A percentile compares a stretch with the other conserved stretches of the same genome.
phyloP scores from a whole-genome alignment of 108 stramenopile species.

The Nitzschia putrida region DNA sequence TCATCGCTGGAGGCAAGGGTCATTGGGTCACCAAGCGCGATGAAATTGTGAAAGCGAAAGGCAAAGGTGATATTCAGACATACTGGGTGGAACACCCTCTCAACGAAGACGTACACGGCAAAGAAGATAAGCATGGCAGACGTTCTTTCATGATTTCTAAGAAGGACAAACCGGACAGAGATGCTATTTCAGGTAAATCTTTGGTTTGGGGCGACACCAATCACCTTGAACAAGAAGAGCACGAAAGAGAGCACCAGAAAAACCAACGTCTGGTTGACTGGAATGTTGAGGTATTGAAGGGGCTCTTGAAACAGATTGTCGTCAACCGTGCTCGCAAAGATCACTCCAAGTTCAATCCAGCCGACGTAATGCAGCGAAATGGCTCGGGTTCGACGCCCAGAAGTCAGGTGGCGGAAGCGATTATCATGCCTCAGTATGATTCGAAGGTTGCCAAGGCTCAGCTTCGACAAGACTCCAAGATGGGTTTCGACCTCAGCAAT shows the following conservation, averaged over 20 bases:
- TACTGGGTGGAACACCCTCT: slow-evolving; percentile 18
- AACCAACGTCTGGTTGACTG: slow-evolving; percentile 26
- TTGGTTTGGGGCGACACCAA: neutral
- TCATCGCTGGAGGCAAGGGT: slow-evolving; percentile 12
- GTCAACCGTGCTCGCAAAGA: neutral
- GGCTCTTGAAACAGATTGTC: slow-evolving; percentile 27
- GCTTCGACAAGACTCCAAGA: slow-evolving; percentile 7
- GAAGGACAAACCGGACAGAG: neutral
- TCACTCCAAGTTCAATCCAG: neutral
- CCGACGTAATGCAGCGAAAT: neutral
- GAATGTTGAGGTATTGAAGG: slow-evolving; percentile 18
- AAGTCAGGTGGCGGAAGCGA: neutral
- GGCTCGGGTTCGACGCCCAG: slow-evolving; percentile 2
- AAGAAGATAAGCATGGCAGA: neutral
- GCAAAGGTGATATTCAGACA: slow-evolving; percentile 30
- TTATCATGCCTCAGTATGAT: slow-evolving; percentile 14
- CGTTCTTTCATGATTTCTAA: neutral
- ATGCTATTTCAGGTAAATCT: neutral
- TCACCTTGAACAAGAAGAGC: neutral
- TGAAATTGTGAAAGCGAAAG: slow-evolving; percentile 35
- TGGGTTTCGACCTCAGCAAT: slow-evolving; percentile 8
- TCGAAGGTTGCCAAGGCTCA: slow-evolving; percentile 3
- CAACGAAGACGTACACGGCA: neutral
- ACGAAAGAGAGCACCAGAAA: neutral
- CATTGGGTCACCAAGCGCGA: slow-evolving; percentile 29